Conservation (phyloP, 1,284 basidiomycete genomes). For the Cutaneotrichosporon spelunceum region DNA sequence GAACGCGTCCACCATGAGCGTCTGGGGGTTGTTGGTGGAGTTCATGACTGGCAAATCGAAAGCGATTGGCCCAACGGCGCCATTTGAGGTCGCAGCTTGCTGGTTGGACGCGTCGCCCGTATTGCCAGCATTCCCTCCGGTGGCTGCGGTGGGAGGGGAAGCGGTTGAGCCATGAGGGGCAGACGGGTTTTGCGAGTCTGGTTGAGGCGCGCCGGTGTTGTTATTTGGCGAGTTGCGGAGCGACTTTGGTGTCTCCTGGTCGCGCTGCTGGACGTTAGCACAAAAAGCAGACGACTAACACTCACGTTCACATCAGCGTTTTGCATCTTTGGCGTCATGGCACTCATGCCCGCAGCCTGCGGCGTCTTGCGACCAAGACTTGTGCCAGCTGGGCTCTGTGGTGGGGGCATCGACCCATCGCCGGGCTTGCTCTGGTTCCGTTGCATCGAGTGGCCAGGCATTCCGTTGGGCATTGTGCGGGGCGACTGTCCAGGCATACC, state of each 20-base stretch:
- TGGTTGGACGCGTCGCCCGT: slow-evolving; percentile 11
- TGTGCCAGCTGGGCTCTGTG: slow-evolving; percentile 37
- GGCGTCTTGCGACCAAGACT: slow-evolving; percentile 32
- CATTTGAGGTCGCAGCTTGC: neutral
- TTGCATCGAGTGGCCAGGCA: slow-evolving; percentile 30
- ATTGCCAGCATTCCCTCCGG: neutral
- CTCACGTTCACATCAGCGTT: slow-evolving; percentile 36
- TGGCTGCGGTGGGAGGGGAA: slow-evolving; percentile 29
- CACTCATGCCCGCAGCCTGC: slow-evolving; percentile 23
- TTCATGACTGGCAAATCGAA: neutral
- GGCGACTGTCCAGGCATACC: slow-evolving; percentile 21
- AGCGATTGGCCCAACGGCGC: neutral
- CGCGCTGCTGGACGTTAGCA: slow-evolving; percentile 23
- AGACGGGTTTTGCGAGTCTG: slow-evolving; percentile 14
- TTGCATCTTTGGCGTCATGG: slow-evolving; percentile 24
- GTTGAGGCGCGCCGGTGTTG: slow-evolving; percentile 14
- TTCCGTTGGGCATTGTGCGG: slow-evolving; percentile 17
- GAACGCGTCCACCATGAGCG: neutral
- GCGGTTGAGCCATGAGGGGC: slow-evolving; percentile 28
- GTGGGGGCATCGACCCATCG: slow-evolving; percentile 43
- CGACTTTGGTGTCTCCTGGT: slow-evolving; percentile 43
- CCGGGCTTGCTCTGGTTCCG: slow-evolving; percentile 40
- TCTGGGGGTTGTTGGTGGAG: neutral
- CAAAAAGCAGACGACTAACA: neutral
- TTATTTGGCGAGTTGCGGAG: slow-evolving; percentile 42